Base-by-base conservation (phyloP, 208 protist species). In the Strigomonas galati region DNA sequence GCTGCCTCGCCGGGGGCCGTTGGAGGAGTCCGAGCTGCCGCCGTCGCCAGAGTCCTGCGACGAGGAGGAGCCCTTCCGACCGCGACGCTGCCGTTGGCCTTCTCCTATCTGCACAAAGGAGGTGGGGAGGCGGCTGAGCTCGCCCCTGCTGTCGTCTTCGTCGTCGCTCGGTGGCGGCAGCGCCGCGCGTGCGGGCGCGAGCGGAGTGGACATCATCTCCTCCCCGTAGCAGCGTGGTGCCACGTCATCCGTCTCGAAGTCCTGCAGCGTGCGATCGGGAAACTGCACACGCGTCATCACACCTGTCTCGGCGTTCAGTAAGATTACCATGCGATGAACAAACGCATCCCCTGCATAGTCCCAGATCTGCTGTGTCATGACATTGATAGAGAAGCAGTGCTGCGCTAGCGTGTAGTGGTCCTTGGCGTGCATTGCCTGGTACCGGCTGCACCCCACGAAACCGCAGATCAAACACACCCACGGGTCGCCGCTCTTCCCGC, bases 401-500 rank as follows among this genome's bases (percentile, higher is more conserved):
- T 64, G 54, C 12, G 65, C 28, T 10, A 69, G 55, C 0, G 84
- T 35, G 48, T 74, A 95, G 73, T 97, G 93, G 0, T 93, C 78
- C 55, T 81, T 83, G 49, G 91, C 91, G 72, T 97, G 93, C 82
- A 85, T 89, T n/a, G 78, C 83, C 51, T 93, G 88, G 67, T 97
- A 97, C 9, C 93, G 78, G 67, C 91, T 93, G 67, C 93, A 97
- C n/a, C 93, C 93, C 1, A 95, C 85, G 72, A 91, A 96, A 27
- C 89, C 89, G 73, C 93, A 97, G n/a, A 94, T 69, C 21, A 96
- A 61, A 64, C 93, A 97, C 51, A 94, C 84, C 93, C 93, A 97
- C 30, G 87, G 84, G 59, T 97, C 91, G 2, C 82, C 82, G 4
- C 74, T 52, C 46, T 86, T 70, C 0, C 80, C 62, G 67, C 91